These are phyloP conservation scores for Leersia perrieri DNA, from an alignment of 176 grass and related monocot genomes.

Conservation along the genomic window DNA sequence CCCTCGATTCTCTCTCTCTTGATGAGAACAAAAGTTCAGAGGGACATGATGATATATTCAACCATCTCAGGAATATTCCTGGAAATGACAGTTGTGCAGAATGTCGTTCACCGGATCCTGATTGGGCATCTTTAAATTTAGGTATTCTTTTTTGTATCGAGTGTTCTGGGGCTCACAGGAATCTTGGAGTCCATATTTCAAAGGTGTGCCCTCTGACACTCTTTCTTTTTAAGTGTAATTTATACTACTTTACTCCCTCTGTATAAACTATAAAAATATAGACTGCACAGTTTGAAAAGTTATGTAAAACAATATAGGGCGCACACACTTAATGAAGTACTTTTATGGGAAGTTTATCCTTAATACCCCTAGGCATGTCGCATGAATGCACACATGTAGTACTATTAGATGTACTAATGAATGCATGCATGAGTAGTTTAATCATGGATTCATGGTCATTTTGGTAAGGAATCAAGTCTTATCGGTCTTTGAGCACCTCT, in stretches of 20 bases:
- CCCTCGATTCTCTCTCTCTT: constrained; percentile 38
- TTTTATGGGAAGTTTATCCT: too few species aligned
- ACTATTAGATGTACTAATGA: too few species aligned
- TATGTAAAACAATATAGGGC: too few species aligned
- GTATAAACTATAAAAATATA: too few species aligned
- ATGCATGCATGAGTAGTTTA: too few species aligned
- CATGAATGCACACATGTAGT: too few species aligned
- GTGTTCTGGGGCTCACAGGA: constrained; percentile 95
- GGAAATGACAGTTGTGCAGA: constrained; percentile 97
- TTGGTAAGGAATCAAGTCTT: too few species aligned
- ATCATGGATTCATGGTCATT: too few species aligned
- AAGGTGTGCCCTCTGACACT: constrained; percentile 52
- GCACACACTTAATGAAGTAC: too few species aligned
- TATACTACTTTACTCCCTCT: constrained; percentile 2
- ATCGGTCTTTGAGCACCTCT: too few species aligned
- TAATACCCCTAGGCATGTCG: too few species aligned
- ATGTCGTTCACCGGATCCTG: constrained; percentile 76
- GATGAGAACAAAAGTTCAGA: constrained; percentile 46
- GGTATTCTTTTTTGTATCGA: constrained; percentile 93
- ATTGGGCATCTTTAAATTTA: constrained; percentile 96
- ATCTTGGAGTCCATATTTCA: constrained; percentile 96
- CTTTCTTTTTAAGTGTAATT: constrained; percentile 7
- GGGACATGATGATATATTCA: constrained; percentile 63
- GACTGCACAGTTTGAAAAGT: too few species aligned
- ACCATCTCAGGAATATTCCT: constrained; percentile 60